Percentiles rank a stretch among this genome's conserved stretches.
Evolutionary conservation across 371 early-diverging fungal genomes (phyloP).

Genomic region (Ordospora colligata): DNA sequence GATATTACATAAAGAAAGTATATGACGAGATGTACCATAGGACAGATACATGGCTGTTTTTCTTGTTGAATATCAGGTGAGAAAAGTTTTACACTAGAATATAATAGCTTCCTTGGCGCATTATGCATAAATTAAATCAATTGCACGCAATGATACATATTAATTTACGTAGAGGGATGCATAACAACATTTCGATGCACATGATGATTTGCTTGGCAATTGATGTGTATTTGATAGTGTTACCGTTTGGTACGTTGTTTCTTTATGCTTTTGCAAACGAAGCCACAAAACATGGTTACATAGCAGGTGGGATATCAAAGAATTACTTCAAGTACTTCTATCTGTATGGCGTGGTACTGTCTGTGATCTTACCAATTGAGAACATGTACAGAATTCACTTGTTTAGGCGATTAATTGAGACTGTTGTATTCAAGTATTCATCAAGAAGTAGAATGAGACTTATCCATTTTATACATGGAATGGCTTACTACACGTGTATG

Average conservation of each 20-base stretch:
- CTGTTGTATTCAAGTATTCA: conserved; percentile 6
- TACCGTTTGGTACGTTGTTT: neutral
- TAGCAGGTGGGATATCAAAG: conserved; percentile 16
- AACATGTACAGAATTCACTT: conserved; percentile 19
- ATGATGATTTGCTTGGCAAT: no score
- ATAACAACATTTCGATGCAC: no score
- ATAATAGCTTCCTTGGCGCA: neutral
- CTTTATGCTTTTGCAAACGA: neutral
- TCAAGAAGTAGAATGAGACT: conserved; percentile 17
- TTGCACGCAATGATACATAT: neutral
- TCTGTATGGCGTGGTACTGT: neutral
- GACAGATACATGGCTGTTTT: conserved; percentile 34
- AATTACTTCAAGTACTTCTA: conserved; percentile 31
- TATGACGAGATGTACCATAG: conserved; percentile 32
- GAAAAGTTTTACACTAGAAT: neutral
- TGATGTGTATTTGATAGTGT: neutral
- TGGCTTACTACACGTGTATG: conserved; percentile 16
- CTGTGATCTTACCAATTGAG: neutral
- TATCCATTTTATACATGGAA: conserved; percentile 30
- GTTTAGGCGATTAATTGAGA: conserved; percentile 13
- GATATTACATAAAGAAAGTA: conserved; percentile 30
- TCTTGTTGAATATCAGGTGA: neutral
- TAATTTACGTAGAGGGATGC: no score
- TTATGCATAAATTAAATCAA: neutral
- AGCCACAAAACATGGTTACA: neutral